phyloP scores from a whole-genome alignment of 129 eudicot genomes.

The Lactuca sativa region DNA sequence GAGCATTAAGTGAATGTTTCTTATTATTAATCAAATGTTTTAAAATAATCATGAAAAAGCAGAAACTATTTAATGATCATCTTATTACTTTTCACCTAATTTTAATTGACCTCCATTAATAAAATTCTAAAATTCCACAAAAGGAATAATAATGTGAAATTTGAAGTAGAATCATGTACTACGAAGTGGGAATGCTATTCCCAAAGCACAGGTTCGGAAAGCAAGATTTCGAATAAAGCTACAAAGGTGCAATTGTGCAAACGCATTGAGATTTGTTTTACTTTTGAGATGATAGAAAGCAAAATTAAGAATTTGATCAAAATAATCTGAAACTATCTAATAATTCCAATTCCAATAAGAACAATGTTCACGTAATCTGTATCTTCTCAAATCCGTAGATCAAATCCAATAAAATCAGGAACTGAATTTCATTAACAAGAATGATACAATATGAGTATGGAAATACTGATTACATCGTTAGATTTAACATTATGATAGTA shows the following conservation, averaged over 20 bases:
- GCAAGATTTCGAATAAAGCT: slow-evolving; percentile 13
- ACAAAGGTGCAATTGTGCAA: slow-evolving; percentile 10
- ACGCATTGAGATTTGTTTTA: slow-evolving; percentile 21
- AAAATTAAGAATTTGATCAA: neutral
- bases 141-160: slow-evolving; percentile 13
- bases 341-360: neutral
- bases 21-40: neutral
- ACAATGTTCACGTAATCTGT: neutral
- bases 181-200: slow-evolving; percentile 24
- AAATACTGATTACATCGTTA: slow-evolving; percentile 19
- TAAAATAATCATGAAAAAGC: neutral
- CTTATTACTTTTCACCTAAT: slow-evolving; percentile 25
- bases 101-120: slow-evolving; percentile 13
- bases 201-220: slow-evolving; percentile 29
- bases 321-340: neutral
- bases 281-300: slow-evolving; percentile 9
- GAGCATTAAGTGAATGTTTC: neutral
- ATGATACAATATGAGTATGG: slow-evolving; percentile 6
- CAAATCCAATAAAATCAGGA: slow-evolving; percentile 11
- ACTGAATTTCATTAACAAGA: slow-evolving; percentile 13
- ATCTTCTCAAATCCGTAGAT: neutral
- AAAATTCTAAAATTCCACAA: slow-evolving; percentile 16
- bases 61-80: neutral
- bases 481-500: neutral
- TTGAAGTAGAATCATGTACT: slow-evolving; percentile 17